Percentiles rank a stretch among this genome's conserved stretches.
phyloP scores from a whole-genome alignment of 2,329 filamentous ascomycete genomes.

The Pezicula neosporulosa region DNA sequence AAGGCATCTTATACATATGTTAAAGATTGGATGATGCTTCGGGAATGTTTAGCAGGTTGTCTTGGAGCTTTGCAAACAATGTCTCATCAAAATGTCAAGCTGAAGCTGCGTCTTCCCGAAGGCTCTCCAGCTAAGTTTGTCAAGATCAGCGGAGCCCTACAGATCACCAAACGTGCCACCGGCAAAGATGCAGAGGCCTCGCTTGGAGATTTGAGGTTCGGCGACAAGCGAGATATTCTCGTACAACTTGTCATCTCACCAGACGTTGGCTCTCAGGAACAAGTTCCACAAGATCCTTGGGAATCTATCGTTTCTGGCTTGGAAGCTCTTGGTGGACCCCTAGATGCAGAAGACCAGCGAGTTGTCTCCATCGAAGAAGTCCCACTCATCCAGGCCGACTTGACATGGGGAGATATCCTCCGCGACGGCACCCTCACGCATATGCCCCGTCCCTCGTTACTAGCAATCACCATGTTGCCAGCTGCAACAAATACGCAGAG shows the following conservation, averaged over 20 bases:
- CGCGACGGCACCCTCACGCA: slow-evolving; percentile 84
- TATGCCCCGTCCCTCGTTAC: slow-evolving; percentile 80
- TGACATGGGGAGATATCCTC: slow-evolving; percentile 90
- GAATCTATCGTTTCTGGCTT: slow-evolving; percentile 94
- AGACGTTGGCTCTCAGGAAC: slow-evolving; percentile 75
- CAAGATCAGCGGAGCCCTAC: slow-evolving; percentile 94
- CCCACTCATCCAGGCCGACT: slow-evolving; percentile 89
- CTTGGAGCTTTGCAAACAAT: slow-evolving; percentile 87
- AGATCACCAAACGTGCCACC: slow-evolving; percentile 93
- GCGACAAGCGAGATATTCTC: slow-evolving; percentile 89
- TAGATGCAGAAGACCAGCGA: slow-evolving; percentile 83
- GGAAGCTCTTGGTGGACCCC: slow-evolving; percentile 84
- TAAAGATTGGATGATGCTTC: slow-evolving; percentile 99
- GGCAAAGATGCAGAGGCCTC: slow-evolving; percentile 92
- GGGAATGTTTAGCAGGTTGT: slow-evolving; percentile 92
- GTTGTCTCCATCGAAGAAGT: slow-evolving; percentile 88
- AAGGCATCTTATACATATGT: slow-evolving; percentile 98
- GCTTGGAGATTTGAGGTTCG: slow-evolving; percentile 88
- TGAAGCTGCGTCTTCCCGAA: slow-evolving; percentile 90
- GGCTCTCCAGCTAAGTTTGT: slow-evolving; percentile 97
- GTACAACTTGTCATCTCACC: slow-evolving; percentile 92
- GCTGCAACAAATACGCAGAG: slow-evolving; percentile 53
- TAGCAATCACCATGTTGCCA: slow-evolving; percentile 95
- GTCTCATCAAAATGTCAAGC: slow-evolving; percentile 97
- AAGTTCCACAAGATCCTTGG: slow-evolving; percentile 90